Conservation (phyloP, 805 yeast species). For the Kregervanrija pseudodelftensis region DNA sequence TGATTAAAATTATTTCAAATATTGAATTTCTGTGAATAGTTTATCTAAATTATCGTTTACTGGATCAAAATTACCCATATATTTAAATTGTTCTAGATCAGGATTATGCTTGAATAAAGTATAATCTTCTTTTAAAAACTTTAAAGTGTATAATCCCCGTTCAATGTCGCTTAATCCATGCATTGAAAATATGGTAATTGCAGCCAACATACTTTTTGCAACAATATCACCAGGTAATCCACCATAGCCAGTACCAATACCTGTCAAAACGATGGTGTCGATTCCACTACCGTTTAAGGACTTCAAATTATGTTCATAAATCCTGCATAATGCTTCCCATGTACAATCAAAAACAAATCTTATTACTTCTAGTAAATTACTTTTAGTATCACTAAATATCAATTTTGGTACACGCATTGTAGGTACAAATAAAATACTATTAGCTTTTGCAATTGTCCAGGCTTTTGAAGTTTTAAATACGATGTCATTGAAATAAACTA, state of each 20-base stretch:
- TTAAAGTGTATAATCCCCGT: slow-evolving; percentile 18
- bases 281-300: slow-evolving; percentile 9
- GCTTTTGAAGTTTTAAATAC: slow-evolving; percentile 20
- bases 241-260: slow-evolving; percentile 36
- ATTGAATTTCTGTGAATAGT: no score
- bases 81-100: background rate
- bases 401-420: slow-evolving; percentile 33
- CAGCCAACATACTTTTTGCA: slow-evolving; percentile 30
- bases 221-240: slow-evolving; percentile 25
- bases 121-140: slow-evolving; percentile 21
- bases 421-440: slow-evolving; percentile 30
- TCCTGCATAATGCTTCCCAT: slow-evolving; percentile 28
- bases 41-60: no score
- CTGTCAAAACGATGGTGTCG: slow-evolving; percentile 28
- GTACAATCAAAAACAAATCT: slow-evolving; percentile 30
- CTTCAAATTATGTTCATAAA: slow-evolving; percentile 16
- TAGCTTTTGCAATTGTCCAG: slow-evolving; percentile 23
- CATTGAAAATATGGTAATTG: slow-evolving; percentile 23
- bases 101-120: slow-evolving; percentile 1
- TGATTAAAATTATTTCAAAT: background rate
- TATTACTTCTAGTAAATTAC: background rate
- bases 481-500: slow-evolving; percentile 23
- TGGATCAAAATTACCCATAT: background rate
- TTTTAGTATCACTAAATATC: slow-evolving; percentile 3
- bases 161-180: slow-evolving; percentile 10